phyloP scores from a whole-genome alignment of 1,284 basidiomycete species.

The Afroboletus lepidellus region DNA sequence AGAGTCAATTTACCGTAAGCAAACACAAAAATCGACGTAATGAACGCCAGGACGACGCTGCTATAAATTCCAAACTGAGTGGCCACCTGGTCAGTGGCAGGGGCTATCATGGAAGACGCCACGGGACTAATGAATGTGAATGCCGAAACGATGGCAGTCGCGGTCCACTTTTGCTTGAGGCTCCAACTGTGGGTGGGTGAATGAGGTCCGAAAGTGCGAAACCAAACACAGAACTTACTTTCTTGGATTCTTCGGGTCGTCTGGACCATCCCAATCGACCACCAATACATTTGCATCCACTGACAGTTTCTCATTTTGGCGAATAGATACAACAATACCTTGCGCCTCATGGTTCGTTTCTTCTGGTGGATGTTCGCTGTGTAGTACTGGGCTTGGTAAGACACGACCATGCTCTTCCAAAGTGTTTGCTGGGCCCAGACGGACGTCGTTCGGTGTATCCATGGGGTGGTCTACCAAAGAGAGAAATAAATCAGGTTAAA shows the following conservation, averaged over 20 bases:
- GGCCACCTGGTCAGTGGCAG: slow-evolving; percentile 56
- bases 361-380: background rate
- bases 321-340: background rate
- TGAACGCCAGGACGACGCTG: slow-evolving; percentile 52
- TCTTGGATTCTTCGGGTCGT: slow-evolving; percentile 37
- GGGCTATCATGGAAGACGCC: slow-evolving; percentile 65
- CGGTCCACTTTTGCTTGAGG: slow-evolving; percentile 46
- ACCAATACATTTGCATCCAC: slow-evolving; percentile 4
- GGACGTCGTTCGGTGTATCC: background rate
- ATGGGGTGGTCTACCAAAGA: background rate
- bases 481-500: too few relatives aligned
- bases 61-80: slow-evolving; percentile 55
- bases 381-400: slow-evolving; percentile 8
- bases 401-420: background rate
- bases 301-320: background rate
- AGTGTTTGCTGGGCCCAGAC: background rate
- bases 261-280: slow-evolving; percentile 38
- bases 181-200: slow-evolving; percentile 42
- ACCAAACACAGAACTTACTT: slow-evolving; percentile 18
- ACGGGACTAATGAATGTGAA: slow-evolving; percentile 53
- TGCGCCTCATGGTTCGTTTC: background rate
- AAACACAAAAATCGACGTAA: slow-evolving; percentile 66
- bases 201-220: background rate
- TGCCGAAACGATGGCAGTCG: slow-evolving; percentile 46
- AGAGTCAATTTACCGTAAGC: slow-evolving; percentile 49